Conservation (phyloP, 208 protist species). For the Trypanosoma grayi region DNA sequence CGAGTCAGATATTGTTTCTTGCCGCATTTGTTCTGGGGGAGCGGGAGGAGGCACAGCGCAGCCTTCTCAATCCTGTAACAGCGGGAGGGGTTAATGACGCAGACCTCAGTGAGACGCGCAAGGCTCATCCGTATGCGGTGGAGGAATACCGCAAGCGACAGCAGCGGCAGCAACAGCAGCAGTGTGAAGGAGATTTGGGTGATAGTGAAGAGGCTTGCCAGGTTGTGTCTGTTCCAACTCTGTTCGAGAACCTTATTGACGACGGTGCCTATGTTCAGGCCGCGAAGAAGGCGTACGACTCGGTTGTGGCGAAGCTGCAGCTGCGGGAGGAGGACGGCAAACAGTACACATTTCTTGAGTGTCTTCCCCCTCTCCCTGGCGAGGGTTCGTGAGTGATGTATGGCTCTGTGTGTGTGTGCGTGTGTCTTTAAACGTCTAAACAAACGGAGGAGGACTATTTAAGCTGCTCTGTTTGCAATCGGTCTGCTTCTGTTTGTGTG, state of each 20-base stretch:
- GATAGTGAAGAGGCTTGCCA: not conserved
- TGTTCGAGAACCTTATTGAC: conserved; percentile 54
- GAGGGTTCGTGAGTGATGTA: not conserved
- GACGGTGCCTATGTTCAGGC: conserved; percentile 49
- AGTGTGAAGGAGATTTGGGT: conserved; percentile 18
- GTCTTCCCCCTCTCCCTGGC: conserved; percentile 21
- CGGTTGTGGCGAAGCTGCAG: conserved; percentile 33
- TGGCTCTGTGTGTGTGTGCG: not conserved
- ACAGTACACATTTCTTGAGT: conserved; percentile 28
- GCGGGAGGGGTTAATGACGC: conserved; percentile 33
- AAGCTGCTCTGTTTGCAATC: too few relatives aligned
- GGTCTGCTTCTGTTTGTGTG: too few relatives aligned
- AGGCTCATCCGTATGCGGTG: conserved; percentile 59
- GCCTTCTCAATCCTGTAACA: conserved; percentile 15
- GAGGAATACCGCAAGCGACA: conserved; percentile 49
- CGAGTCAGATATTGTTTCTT: conserved; percentile 36
- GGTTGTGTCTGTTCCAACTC: conserved; percentile 50
- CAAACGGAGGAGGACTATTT: too few relatives aligned
- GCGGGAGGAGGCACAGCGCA: conserved; percentile 18
- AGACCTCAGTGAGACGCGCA: conserved; percentile 52
- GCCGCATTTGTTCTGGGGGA: conserved; percentile 46
- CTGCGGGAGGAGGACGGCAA: conserved; percentile 10
- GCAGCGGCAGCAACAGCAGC: conserved; percentile 34
- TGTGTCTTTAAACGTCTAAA: too few relatives aligned
- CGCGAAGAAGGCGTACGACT: conserved; percentile 41